Conservation (phyloP, 345 rosid species). For the Tarenaya hassleriana region DNA sequence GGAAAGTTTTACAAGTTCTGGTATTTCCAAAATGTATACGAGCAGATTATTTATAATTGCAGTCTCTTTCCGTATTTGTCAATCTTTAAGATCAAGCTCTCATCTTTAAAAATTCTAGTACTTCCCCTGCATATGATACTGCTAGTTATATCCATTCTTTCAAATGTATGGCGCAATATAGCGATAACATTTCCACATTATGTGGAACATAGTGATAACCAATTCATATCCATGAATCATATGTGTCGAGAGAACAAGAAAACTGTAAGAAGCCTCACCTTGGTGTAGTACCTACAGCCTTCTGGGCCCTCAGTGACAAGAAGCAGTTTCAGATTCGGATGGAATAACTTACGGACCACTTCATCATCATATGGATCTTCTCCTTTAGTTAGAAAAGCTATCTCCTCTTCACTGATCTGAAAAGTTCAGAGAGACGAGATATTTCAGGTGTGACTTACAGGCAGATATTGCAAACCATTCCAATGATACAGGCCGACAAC, state of each 20-base stretch:
- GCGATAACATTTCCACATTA: too few species aligned
- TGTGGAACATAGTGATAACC: too few species aligned
- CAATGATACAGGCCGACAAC: constrained; percentile 23
- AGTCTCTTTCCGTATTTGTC: too few species aligned
- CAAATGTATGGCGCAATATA: too few species aligned
- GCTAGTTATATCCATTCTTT: too few species aligned
- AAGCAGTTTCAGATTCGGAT: constrained; percentile 72
- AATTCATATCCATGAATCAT: too few species aligned
- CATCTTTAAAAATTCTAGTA: too few species aligned
- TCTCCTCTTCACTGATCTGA: constrained; percentile 91
- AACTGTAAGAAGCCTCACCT: constrained; percentile 37
- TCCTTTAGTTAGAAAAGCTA: constrained; percentile 73
- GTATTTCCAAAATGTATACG: too few species aligned
- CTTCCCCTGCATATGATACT: too few species aligned
- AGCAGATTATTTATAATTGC: too few species aligned
- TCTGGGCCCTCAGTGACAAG: constrained; percentile 82
- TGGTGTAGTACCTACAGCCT: constrained; percentile 92
- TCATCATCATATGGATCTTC: constrained; percentile 89
- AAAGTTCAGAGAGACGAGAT: constrained; percentile 15
- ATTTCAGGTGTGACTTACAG: constrained; percentile 5
- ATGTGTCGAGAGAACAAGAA: background rate
- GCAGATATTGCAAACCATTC: background rate
- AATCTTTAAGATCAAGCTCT: too few species aligned
- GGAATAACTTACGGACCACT: constrained; percentile 67
- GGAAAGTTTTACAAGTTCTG: too few species aligned